Base-by-base conservation (phyloP, 768 basidiomycete species). In the Dacryopinax spathularia region DNA sequence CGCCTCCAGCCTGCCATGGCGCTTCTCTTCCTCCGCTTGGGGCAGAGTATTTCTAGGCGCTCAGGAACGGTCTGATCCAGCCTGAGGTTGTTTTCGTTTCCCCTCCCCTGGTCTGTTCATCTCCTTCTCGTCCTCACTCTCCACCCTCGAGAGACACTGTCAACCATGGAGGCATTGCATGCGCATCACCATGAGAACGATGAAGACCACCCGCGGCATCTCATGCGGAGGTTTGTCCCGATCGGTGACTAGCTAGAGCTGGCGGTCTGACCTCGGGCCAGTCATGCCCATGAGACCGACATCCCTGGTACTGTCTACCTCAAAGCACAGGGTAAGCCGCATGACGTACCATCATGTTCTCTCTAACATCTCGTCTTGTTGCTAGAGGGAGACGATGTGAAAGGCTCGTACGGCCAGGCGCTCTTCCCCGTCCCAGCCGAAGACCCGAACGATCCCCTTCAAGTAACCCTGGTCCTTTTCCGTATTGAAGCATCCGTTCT, bases 381-480 rank as follows among this genome's bases (percentile, higher is more conserved):
- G 6, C 25, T 35, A 43, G 63, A 63, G 63, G 63, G 63, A 13
- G 63, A 63, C 20, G 63, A 63, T 29, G 60, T 48, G 48, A 56
- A 56, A 29, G 48, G 48, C 25, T 56, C 48, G 5, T 59, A 59
- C 20, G 63, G 63, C 3, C 63, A 63, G 48, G 63, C 63, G 15
- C 56, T 63, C n/a, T 63, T 44, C 63, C 63, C 63, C 18, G 63
- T 63, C 15, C 63, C 63, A 0, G 44, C 63, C 7, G 63, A 63
- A 29, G 63, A 63, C 37, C 63, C 63, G 18, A 63, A 63, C 33
- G 63, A 63, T 33, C 63, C 63, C 34, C 60, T 63, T 29, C 63
- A 56, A 56, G 48, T 56, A 20, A 3, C 6, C 29, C 20, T 2
- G 25, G 22, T 29, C n/a, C 43, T 44, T 44, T 44, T 6, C 22